Evolutionary conservation across 2,329 filamentous ascomycete genomes (phyloP).

Genomic region (Fusarium clavum): DNA sequence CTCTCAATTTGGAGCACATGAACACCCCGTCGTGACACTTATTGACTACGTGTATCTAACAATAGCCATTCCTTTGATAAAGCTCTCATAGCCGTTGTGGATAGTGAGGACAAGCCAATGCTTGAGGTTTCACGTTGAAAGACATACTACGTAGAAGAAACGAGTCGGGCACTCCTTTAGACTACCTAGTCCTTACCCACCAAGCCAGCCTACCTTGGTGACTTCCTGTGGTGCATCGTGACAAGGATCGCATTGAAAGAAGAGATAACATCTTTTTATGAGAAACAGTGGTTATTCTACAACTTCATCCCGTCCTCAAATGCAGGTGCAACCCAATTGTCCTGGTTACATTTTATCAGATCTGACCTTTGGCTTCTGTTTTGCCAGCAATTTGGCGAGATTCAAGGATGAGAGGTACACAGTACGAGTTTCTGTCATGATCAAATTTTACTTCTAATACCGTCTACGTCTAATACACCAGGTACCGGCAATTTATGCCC

Average conservation of each 20-base stretch:
- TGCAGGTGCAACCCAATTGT: background rate
- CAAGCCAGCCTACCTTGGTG: background rate
- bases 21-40: background rate
- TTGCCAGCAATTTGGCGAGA: background rate
- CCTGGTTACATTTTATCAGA: background rate
- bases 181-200: conserved; percentile 8
- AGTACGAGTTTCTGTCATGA: background rate
- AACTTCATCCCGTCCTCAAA: background rate
- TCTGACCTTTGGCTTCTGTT: background rate
- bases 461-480: background rate
- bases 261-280: background rate
- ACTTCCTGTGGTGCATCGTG: conserved; percentile 12
- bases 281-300: background rate
- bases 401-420: conserved; percentile 4
- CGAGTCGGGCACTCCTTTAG: conserved; percentile 25
- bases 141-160: background rate
- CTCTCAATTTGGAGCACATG: background rate
- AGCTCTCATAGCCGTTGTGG: background rate
- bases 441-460: conserved; percentile 6
- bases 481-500: background rate
- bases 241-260: conserved; percentile 16
- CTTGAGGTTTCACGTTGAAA: conserved; percentile 23
- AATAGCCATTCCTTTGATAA: conserved; percentile 3
- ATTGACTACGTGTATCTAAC: conserved; percentile 6
- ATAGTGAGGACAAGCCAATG: conserved; percentile 6